A percentile compares a stretch with the other conserved stretches of the same genome.
Conservation (phyloP, 164 flowering plant genomes). For the Sedum album region DNA sequence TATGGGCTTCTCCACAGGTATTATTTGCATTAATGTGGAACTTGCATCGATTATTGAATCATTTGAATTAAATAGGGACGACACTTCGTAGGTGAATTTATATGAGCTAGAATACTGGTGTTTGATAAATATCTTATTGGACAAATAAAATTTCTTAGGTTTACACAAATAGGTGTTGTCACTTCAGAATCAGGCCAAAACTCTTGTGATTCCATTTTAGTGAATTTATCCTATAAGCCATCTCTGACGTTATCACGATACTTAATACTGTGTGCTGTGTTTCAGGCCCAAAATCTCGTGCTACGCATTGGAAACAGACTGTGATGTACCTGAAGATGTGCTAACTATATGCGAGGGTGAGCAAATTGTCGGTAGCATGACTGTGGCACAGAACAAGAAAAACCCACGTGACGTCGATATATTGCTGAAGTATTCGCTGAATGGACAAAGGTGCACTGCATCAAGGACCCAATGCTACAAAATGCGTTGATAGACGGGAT, state of each 20-base stretch:
- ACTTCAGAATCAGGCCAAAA: no score
- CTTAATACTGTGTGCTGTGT: background rate
- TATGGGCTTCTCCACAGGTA: slow-evolving; percentile 96
- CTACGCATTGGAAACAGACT: slow-evolving; percentile 98
- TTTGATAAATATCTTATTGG: background rate
- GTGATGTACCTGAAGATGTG: slow-evolving; percentile 87
- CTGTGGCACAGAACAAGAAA: slow-evolving; percentile 80
- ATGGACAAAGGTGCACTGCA: slow-evolving; percentile 46
- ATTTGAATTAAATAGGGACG: no score
- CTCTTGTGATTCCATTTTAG: no score
- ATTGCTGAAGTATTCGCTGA: slow-evolving; percentile 61
- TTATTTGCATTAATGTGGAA: background rate
- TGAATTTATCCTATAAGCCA: no score
- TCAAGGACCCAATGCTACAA: slow-evolving; percentile 65
- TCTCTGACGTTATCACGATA: background rate
- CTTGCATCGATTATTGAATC: background rate
- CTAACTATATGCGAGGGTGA: slow-evolving; percentile 87
- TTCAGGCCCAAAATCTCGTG: slow-evolving; percentile 82
- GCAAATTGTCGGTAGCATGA: slow-evolving; percentile 65
- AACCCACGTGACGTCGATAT: slow-evolving; percentile 94
- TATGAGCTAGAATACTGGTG: background rate
- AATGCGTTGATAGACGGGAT: slow-evolving; percentile 50
- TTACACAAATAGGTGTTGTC: no score
- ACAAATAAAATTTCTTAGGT: no score
- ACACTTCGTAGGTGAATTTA: no score